Evolutionary conservation across 306 rosid species (phyloP), one percentile per base, ranked within the genome.

Genomic region (Alnus glutinosa): DNA sequence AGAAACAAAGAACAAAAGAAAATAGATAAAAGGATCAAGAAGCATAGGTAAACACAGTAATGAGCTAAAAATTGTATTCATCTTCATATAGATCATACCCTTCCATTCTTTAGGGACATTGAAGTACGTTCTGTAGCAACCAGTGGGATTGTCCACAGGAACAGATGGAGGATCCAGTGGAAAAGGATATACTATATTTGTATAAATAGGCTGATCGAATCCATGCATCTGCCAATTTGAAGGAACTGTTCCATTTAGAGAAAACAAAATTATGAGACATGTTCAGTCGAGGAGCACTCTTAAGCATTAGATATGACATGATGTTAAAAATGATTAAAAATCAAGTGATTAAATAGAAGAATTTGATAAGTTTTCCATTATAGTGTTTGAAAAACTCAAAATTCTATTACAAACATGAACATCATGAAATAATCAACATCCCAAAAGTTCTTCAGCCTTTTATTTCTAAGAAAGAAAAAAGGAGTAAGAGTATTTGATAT

Each of bases 141-240:
- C 97, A 37, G 98, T 91, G 74, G 98, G 98, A 84, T 95, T 95
- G 54, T 89, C 96, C 76, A 9, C 44, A 2, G 89, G 91, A 82
- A 95, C 84, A 36, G 37, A 80, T 44, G 98, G 98, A 77, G 98
- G 98, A 82, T 95, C 87, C 47, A 95, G 54, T 47, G 98, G 92
- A 84, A 95, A 91, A 54, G 98, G 98, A 87, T 95, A 92, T 4
- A 30, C 66, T 9, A 71, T n/a, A 47, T 95, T 95, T 23, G 98
- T 89, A 79, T 95, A 92, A 78, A 95, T 95, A n/a, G 98, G 98
- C 82, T 74, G 58, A 81, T 95, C 98, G 82, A 87, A 95, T 39
- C 98, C 98, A 80, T 91, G 98, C 88, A 92, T 62, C 82, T 95
- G 98, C 98, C 98, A 95, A 86, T 93, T 95, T 12, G 98, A 92